Conservation (phyloP, 345 rosid genomes). For the Kandelia obovata region DNA sequence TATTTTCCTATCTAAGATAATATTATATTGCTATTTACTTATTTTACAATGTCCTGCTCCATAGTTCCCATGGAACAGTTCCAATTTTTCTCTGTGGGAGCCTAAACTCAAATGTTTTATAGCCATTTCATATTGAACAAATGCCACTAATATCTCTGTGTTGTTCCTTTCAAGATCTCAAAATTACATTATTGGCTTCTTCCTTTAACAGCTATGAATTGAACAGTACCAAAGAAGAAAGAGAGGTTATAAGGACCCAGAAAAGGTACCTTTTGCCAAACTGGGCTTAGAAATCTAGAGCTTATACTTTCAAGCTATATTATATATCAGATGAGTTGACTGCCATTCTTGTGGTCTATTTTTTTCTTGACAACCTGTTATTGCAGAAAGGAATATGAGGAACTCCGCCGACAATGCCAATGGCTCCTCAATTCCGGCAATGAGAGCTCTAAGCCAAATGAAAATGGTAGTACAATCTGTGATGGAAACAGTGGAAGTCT, state of each 20-base stretch:
- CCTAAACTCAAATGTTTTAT: neutral
- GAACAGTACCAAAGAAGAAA: constrained; percentile 74
- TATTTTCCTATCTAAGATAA: no score
- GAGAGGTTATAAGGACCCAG: constrained; percentile 52
- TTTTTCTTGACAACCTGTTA: constrained; percentile 11
- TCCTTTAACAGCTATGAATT: constrained; percentile 60
- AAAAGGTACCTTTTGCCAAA: constrained; percentile 49
- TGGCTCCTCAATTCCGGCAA: constrained; percentile 41
- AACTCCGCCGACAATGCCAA: constrained; percentile 64
- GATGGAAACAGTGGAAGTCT: constrained; percentile 33
- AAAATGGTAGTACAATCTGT: constrained; percentile 23
- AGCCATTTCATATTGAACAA: neutral
- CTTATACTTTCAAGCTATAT: neutral
- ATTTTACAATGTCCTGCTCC: neutral
- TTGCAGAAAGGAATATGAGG: constrained; percentile 77
- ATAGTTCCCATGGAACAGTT: neutral
- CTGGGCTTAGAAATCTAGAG: neutral
- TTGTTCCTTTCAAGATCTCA: neutral
- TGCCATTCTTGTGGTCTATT: neutral
- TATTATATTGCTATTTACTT: no score
- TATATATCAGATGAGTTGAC: neutral
- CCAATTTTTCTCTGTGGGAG: neutral
- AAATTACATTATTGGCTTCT: neutral
- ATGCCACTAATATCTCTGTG: neutral
- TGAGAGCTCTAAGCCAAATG: constrained; percentile 38